Evolutionary conservation across 176 grass and related monocot genomes (phyloP).

Genomic region (Triticum timopheevii): DNA sequence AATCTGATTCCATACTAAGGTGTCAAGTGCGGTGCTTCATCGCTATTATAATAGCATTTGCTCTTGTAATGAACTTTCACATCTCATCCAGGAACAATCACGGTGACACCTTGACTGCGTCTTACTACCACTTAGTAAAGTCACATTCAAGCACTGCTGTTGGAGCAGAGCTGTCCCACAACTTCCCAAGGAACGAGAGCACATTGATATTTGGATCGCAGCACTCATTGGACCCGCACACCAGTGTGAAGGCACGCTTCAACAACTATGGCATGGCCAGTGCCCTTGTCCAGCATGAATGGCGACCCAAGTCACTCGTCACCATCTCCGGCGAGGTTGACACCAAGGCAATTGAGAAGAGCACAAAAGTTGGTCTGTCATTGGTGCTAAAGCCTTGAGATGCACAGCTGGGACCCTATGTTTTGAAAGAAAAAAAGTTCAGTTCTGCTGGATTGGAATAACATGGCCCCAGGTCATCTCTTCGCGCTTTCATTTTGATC

Average conservation of each 20-base stretch:
- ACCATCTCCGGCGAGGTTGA: conserved; percentile 70
- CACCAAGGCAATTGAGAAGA: conserved; percentile 63
- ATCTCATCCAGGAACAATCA: conserved; percentile 64
- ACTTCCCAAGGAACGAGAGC: conserved; percentile 69
- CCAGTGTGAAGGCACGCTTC: conserved; percentile 70
- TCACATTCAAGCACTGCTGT: conserved; percentile 48
- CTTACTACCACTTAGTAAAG: conserved; percentile 78
- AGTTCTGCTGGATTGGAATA: conserved; percentile 43
- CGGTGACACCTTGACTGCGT: conserved; percentile 61
- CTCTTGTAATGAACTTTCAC: conserved; percentile 23
- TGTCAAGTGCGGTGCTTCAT: background rate
- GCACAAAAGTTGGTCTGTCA: conserved; percentile 59
- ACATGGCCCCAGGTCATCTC: conserved; percentile 13
- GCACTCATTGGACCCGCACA: conserved; percentile 51
- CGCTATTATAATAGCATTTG: background rate
- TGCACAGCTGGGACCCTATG: conserved; percentile 1
- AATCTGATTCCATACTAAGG: background rate
- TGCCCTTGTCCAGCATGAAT: conserved; percentile 73
- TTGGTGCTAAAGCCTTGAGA: conserved; percentile 65
- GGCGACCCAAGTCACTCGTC: conserved; percentile 55
- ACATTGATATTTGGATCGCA: conserved; percentile 66
- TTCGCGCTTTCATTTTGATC: conserved; percentile 31
- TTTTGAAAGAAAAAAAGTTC: background rate
- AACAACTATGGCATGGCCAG: conserved; percentile 88
- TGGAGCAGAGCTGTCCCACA: conserved; percentile 68